Base-by-base conservation (phyloP, 1,284 basidiomycete species). In the Athelia sp. region DNA sequence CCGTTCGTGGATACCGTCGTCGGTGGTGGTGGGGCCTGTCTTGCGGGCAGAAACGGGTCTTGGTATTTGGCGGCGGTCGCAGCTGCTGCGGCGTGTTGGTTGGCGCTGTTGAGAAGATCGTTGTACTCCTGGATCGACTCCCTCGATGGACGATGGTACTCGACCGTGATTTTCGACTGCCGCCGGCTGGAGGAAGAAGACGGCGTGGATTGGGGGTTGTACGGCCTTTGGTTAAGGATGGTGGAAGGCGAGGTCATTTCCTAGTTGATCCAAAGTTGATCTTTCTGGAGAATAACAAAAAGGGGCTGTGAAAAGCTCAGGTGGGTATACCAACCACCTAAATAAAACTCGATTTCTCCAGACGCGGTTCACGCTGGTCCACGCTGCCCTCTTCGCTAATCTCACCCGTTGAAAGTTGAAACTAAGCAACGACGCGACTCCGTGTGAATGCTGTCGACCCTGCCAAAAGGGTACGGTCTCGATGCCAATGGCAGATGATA, bases 41-140 rank as follows among this genome's bases (percentile, higher is more conserved):
- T 72, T 15, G 74, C 62, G 3, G 84, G 82, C 1, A 71, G 58
- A 56, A 72, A 79, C 3, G 72, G 67, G 43, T 73, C 69, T 32
- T 66, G 56, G 62, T 52, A 51, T 55, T 67, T 74, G 18, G 67
- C 64, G 19, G 70, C 55, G 24, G 53, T 53, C 3, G 67, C 67
- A 23, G 73, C 74, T 38, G 75, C 74, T 42, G 76, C 73, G 21
- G 80, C 75, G 75, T 80, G 76, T n/a, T 70, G 24, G 59, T 75
- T 76, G 19, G 79, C 73, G 64, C 85, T 79, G 44, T 73, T 73
- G 50, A 89, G 75, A 48, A 88, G 81, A 49, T 81, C 77, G 62
- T 81, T 75, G 68, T 86, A 87, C 57, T 88, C 84, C 56, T 84
- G 82, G 52, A 87, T 81, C 52, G 76, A 79, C 59, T 78, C 74